Evolutionary conservation across 2,329 filamentous ascomycete species (phyloP), one percentile per base, ranked within the genome.

Genomic region (Colletotrichum kahawae): DNA sequence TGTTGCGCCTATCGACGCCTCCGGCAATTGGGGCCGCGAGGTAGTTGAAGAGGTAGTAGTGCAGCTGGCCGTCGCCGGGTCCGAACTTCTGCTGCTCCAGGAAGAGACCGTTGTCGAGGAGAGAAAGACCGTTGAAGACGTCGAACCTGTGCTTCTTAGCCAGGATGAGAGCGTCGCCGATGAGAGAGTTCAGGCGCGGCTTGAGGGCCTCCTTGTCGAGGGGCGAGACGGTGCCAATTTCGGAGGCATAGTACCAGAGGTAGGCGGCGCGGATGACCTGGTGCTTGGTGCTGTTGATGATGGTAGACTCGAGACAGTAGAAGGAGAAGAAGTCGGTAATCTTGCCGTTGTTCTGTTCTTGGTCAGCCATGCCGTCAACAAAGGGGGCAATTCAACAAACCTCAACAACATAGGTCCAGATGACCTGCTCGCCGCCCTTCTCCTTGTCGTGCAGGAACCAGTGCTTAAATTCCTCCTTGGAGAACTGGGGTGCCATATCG

Each of bases 31-130:
- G 92, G 75, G 94, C 93, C 14, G 95, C 95, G 72, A 95, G 92
- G 88, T 98, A 99, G 86, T 99, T 99, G 90, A 97, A 99, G 36
- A 99, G 88, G 84, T 99, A 99, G 86, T 96, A 99, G 85, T 99
- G 95, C 79, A 99, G 88, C 83, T 97, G 95, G 62, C 97, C 97
- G 83, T 99, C 97, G 36, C 97, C 97, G 7, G 94, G 93, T 59
- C 96, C 97, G 81, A 98, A 99, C 84, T 98, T 98, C 82, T 98
- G 95, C 79, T 98, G 90, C 82, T 96, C 93, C 7, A 99, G 89
- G 90, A 99, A 98, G 24, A 98, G 90, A 1, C 92, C 94, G 84
- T 99, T 99, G 84, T 99, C 96, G 85, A 98, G 93, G 51, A 98
- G 89, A 0, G 96, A 98, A 70, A 99, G 90, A 0, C 95, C 96